Base-by-base conservation (phyloP, 2,329 filamentous ascomycete species). In the Colletotrichum gigasporum region DNA sequence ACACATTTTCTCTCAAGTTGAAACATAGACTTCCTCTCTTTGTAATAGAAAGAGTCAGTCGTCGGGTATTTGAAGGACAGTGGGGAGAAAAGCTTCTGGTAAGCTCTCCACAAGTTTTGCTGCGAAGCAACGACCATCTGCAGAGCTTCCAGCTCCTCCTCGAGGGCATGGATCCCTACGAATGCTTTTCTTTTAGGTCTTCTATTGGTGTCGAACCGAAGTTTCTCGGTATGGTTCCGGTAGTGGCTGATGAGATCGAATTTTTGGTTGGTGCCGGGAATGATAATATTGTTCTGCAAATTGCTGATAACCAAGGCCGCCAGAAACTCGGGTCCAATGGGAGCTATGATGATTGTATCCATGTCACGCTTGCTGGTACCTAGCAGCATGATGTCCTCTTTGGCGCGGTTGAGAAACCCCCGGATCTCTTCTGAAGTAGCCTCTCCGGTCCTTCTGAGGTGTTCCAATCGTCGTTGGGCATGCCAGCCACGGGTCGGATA, bases 91-190 rank as follows among this genome's bases (percentile, higher is more conserved):
- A 52, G 50, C 50, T 14, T 53, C 41, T 32, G 47, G 12, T 39
- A 52, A 12, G 52, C 44, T 30, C 24, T 50, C 52, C 28, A 37
- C 16, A 56, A n/a, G 11, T 16, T 12, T 37, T 41, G 28, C 42
- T 70, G 68, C 4, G 54, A 41, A 9, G 55, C 22, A 14, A 53
- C 26, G 14, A 70, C 16, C 10, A 26, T 41, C 7, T 35, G 41
- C 20, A 69, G 30, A 5, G 69, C 68, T 11, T 63, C 54, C 10
- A 70, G 41, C 61, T 71, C 67, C 35, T 71, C 68, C n/a, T 68
- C 56, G 11, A 70, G 59, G 2, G 53, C 56, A 12, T 60, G 53
- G 3, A 71, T 70, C 37, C 68, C 59, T 2, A 69, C 53, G 41
- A 71, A 71, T 4, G 67, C 47, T 2, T 54, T 44, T 9, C 65